phyloP scores from a whole-genome alignment of 2,329 filamentous ascomycete genomes.

The Neocatenulostroma microsporum region DNA sequence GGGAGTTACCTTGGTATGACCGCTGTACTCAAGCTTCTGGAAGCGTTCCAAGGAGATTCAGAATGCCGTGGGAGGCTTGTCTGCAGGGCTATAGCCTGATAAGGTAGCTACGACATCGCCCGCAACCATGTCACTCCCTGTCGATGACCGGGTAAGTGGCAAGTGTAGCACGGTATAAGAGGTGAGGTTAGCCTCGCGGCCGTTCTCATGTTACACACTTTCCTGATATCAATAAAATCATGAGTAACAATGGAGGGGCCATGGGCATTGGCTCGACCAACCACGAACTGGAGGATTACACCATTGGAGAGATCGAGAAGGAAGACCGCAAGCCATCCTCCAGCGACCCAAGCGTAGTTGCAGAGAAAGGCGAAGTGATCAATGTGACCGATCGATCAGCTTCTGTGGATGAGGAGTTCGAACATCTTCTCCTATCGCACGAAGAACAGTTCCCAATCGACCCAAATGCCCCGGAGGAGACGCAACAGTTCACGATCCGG shows the following conservation, averaged over 20 bases:
- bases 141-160: too few species aligned
- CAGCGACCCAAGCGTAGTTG: slow-evolving; percentile 6
- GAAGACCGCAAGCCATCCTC: slow-evolving; percentile 6
- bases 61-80: not conserved
- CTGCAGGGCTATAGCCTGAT: not conserved
- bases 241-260: slow-evolving; percentile 5
- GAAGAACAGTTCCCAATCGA: slow-evolving; percentile 11
- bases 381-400: not conserved
- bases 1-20: not conserved
- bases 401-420: slow-evolving; percentile 1
- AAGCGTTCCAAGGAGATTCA: not conserved
- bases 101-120: too few species aligned
- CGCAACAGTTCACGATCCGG: slow-evolving; percentile 41
- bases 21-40: not conserved
- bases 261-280: slow-evolving; percentile 3
- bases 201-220: not conserved
- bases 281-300: slow-evolving; percentile 3
- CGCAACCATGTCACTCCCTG: too few species aligned
- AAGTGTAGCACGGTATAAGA: too few species aligned
- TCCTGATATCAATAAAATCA: not conserved
- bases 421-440: slow-evolving; percentile 7
- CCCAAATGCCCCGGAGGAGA: slow-evolving; percentile 8
- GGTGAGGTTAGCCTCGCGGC: not conserved
- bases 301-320: slow-evolving; percentile 11
- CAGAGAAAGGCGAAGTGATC: slow-evolving; percentile 9